A percentile compares a stretch with the other conserved stretches of the same genome.
Conservation (phyloP, 495 filamentous ascomycete genomes). For the Oidiodendron maius region DNA sequence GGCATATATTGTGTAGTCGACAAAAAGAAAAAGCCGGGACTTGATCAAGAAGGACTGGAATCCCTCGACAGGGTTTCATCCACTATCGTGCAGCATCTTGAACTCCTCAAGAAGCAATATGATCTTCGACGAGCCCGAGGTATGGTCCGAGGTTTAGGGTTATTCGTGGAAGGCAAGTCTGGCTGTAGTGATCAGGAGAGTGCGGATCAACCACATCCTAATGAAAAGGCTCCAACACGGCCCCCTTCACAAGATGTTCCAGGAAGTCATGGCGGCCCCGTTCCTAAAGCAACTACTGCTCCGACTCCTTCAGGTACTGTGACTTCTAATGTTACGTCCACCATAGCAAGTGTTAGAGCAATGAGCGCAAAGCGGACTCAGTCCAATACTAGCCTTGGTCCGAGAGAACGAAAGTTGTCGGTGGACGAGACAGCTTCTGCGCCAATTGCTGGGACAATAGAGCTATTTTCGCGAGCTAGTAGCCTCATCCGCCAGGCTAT, state of each 20-base stretch:
- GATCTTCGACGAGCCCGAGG: slow-evolving; percentile 26
- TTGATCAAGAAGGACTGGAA: slow-evolving; percentile 20
- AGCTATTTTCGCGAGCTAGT: slow-evolving; percentile 35
- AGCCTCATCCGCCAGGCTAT: slow-evolving; percentile 42
- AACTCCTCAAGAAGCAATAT: slow-evolving; percentile 23
- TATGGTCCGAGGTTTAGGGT: slow-evolving; percentile 28
- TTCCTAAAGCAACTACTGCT: too few species aligned
- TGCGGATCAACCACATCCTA: too few species aligned
- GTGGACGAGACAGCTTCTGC: slow-evolving; percentile 15
- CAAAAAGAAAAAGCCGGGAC: slow-evolving; percentile 19
- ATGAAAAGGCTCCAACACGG: not conserved
- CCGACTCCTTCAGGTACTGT: too few species aligned
- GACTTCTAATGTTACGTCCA: too few species aligned
- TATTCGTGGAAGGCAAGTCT: slow-evolving; percentile 27
- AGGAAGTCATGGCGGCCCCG: too few species aligned
- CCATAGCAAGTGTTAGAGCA: too few species aligned
- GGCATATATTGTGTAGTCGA: slow-evolving; percentile 29
- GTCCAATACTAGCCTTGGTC: not conserved
- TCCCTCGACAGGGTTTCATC: slow-evolving; percentile 32
- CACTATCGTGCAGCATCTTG: slow-evolving; percentile 35
- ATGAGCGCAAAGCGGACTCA: too few species aligned
- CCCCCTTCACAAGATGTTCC: not conserved
- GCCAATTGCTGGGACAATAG: slow-evolving; percentile 27
- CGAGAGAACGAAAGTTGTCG: not conserved
- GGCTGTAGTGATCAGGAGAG: too few species aligned